Conservation (phyloP, 495 filamentous ascomycete species). For the Daldinia decipiens region DNA sequence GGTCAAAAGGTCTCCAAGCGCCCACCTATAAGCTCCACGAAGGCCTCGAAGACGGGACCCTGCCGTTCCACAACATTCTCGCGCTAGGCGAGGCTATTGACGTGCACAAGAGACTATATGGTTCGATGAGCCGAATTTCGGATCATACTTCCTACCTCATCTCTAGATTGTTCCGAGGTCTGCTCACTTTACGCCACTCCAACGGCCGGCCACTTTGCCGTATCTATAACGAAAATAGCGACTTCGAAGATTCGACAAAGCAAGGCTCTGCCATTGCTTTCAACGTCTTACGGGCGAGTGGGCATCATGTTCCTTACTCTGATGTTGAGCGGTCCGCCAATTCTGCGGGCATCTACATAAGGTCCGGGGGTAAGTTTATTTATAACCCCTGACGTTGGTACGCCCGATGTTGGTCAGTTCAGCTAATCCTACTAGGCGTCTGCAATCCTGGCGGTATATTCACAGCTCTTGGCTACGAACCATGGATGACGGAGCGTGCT, state of each 20-base stretch:
- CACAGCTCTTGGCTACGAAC: conserved; percentile 58
- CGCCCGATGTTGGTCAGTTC: conserved; percentile 63
- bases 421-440: conserved; percentile 56
- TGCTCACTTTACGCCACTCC: conserved; percentile 65
- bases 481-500: conserved; percentile 69
- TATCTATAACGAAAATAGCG: conserved; percentile 67
- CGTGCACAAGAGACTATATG: conserved; percentile 70
- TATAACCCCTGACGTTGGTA: conserved; percentile 48
- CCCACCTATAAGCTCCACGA: conserved; percentile 65
- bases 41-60: conserved; percentile 78
- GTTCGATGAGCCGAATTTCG: conserved; percentile 69
- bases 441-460: conserved; percentile 59
- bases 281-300: conserved; percentile 67
- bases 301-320: conserved; percentile 65
- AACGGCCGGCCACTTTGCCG: conserved; percentile 67
- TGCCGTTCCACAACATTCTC: conserved; percentile 81
- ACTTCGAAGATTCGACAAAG: conserved; percentile 64
- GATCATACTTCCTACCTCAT: conserved; percentile 69
- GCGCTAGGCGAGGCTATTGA: conserved; percentile 75
- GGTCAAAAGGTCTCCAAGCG: conserved; percentile 61
- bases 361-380: conserved; percentile 70
- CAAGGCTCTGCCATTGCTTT: conserved; percentile 80
- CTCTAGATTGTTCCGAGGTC: conserved; percentile 59
- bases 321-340: conserved; percentile 72
- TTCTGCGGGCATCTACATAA: conserved; percentile 69